Evolutionary conservation across 495 filamentous ascomycete genomes (phyloP).

Genomic region (Neurospora intermedia): DNA sequence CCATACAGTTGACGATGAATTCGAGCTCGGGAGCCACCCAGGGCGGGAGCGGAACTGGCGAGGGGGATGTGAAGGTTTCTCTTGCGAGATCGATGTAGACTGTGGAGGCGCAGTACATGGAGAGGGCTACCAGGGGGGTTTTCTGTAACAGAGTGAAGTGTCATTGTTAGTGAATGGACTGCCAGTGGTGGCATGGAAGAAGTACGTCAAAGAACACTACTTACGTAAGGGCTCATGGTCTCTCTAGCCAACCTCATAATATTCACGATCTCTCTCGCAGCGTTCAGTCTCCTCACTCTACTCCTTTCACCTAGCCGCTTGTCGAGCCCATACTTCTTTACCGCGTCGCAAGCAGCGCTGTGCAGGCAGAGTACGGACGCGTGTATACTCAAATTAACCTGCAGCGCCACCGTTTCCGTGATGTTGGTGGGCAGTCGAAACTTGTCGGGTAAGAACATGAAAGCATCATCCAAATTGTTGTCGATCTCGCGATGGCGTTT

Average conservation of each 20-base stretch:
- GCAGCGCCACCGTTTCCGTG: constrained; percentile 26
- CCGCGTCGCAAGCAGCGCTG: constrained; percentile 29
- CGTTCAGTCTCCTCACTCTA: constrained; percentile 21
- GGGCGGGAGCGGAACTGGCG: constrained; percentile 14
- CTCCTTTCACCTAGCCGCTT: constrained; percentile 21
- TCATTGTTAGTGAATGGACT: background rate
- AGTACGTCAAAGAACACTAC: background rate
- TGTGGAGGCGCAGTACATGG: constrained; percentile 32
- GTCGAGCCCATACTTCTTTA: constrained; percentile 26
- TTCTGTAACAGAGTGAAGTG: constrained; percentile 11
- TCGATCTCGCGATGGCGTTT: constrained; percentile 37
- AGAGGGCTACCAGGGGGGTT: constrained; percentile 28
- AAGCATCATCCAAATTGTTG: constrained; percentile 31
- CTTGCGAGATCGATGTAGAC: constrained; percentile 28
- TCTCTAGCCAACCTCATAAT: constrained; percentile 30
- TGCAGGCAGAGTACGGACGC: constrained; percentile 35
- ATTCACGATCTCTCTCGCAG: constrained; percentile 33
- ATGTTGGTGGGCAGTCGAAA: constrained; percentile 29
- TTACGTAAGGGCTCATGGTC: constrained; percentile 18
- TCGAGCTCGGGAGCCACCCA: constrained; percentile 22
- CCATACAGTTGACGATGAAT: constrained; percentile 30
- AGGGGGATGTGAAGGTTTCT: constrained; percentile 22
- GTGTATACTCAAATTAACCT: constrained; percentile 36
- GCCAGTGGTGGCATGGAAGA: background rate
- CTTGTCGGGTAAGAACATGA: constrained; percentile 36